Percentiles rank a stretch among this genome's conserved stretches.
Evolutionary conservation across 345 rosid species (phyloP).

Genomic region (Populus simonii): DNA sequence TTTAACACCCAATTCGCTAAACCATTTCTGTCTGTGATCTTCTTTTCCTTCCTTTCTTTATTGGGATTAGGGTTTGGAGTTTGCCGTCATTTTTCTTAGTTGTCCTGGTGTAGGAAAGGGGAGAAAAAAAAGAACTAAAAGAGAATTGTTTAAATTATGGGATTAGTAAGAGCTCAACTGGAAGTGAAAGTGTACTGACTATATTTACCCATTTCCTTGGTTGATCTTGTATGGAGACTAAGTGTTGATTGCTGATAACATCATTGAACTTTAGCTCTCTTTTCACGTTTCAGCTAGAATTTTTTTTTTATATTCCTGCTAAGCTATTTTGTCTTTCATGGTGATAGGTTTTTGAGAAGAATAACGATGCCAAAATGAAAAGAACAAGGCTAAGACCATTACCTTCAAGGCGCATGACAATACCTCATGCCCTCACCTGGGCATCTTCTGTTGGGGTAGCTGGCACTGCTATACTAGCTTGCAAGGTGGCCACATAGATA

Average conservation of each 20-base stretch:
- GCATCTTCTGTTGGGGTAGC: slow-evolving; percentile 69
- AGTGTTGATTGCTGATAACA: not conserved
- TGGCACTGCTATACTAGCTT: slow-evolving; percentile 75
- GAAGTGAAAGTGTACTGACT: not conserved
- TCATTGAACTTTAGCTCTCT: not conserved
- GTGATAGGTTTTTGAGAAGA: slow-evolving; percentile 70
- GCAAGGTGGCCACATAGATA: slow-evolving; percentile 52
- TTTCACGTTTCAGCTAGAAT: not conserved
- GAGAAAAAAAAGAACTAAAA: too few relatives aligned
- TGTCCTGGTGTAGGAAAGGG: too few relatives aligned
- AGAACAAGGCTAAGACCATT: slow-evolving; percentile 80
- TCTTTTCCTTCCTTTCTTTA: too few relatives aligned
- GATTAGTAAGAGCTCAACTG: too few relatives aligned
- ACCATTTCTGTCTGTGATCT: too few relatives aligned
- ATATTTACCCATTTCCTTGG: not conserved
- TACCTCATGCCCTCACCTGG: slow-evolving; percentile 72
- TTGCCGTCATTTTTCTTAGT: too few relatives aligned
- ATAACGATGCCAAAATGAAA: slow-evolving; percentile 90
- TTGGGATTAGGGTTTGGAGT: too few relatives aligned
- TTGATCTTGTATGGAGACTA: not conserved
- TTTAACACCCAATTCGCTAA: too few relatives aligned
- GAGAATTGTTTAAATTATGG: too few relatives aligned
- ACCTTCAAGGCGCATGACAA: slow-evolving; percentile 74
- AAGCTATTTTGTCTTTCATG: not conserved
- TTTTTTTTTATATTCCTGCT: not conserved